Percentiles rank a stretch among this genome's conserved stretches.
Conservation (phyloP, 2,329 filamentous ascomycete genomes). For the Byssochlamys sp. region DNA sequence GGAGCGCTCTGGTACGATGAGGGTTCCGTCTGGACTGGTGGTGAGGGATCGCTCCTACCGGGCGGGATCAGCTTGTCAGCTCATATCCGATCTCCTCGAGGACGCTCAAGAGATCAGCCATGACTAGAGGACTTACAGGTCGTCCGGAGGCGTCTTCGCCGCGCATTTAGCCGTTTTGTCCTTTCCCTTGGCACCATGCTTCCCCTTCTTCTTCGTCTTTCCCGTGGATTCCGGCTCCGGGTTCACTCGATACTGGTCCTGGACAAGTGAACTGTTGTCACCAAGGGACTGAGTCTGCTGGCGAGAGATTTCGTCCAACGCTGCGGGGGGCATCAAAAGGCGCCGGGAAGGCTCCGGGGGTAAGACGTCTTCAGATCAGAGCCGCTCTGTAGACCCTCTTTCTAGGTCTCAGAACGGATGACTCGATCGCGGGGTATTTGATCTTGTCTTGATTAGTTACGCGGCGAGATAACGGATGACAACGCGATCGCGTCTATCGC, state of each 20-base stretch:
- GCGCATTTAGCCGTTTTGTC: conserved; percentile 24
- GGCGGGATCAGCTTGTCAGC: conserved; percentile 4
- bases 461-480: not conserved
- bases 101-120: not conserved
- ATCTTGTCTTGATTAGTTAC: not conserved
- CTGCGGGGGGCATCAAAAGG: conserved; percentile 35
- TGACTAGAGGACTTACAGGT: conserved; percentile 22
- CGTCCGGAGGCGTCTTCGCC: conserved; percentile 22
- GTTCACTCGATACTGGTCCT: conserved; percentile 17
- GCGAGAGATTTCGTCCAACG: conserved; percentile 29
- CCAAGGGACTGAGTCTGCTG: conserved; percentile 27
- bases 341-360: conserved; percentile 13
- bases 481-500: not conserved
- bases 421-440: conserved; percentile 4
- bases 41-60: conserved; percentile 18
- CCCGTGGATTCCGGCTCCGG: conserved; percentile 24
- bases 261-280: conserved; percentile 19
- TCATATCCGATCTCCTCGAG: conserved; percentile 1
- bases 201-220: conserved; percentile 33
- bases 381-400: conserved; percentile 23
- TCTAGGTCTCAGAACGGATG: conserved; percentile 24
- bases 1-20: conserved; percentile 20
- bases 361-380: conserved; percentile 9
- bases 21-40: conserved; percentile 3
- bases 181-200: conserved; percentile 27